Percentiles rank a stretch among this genome's conserved stretches.
phyloP scores from a whole-genome alignment of 106 monocot genomes.

The Dendrobium catenatum region DNA sequence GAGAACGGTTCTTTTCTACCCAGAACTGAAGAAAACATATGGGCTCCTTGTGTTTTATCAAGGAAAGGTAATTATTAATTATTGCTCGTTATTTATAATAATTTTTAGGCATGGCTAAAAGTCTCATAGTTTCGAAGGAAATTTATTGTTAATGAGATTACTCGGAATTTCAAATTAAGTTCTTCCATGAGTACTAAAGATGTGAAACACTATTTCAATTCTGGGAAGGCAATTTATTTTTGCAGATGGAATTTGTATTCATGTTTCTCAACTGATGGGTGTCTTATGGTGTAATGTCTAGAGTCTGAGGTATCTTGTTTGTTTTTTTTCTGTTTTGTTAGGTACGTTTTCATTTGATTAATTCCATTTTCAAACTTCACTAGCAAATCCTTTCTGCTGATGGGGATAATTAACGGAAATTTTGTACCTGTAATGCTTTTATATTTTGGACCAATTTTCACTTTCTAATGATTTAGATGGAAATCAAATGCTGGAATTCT shows the following conservation, averaged over 20 bases:
- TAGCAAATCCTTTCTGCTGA: not conserved
- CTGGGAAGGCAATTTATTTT: not conserved
- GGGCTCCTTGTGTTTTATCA: not conserved
- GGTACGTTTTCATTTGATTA: not conserved
- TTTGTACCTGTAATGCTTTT: not conserved
- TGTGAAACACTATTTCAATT: not conserved
- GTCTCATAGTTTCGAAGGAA: not conserved
- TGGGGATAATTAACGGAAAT: not conserved
- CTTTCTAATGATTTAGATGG: not conserved
- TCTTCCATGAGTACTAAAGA: too few relatives aligned
- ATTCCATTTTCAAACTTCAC: not conserved
- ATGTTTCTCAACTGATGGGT: not conserved
- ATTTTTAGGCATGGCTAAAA: not conserved
- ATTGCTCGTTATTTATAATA: not conserved
- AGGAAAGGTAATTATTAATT: constrained; percentile 2
- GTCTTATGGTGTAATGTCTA: not conserved
- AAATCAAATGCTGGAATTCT: not conserved
- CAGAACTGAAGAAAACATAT: constrained; percentile 7
- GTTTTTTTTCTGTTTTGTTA: not conserved
- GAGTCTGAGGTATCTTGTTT: not conserved
- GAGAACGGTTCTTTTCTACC: constrained; percentile 23
- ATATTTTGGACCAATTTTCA: not conserved
- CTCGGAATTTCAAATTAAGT: too few relatives aligned
- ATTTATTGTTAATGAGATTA: not conserved
- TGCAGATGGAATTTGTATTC: not conserved